A percentile compares a stretch with the other conserved stretches of the same genome.
These are phyloP conservation scores for Boletus speciosus DNA, from an alignment of 768 basidiomycete species.

Conservation along the genomic window DNA sequence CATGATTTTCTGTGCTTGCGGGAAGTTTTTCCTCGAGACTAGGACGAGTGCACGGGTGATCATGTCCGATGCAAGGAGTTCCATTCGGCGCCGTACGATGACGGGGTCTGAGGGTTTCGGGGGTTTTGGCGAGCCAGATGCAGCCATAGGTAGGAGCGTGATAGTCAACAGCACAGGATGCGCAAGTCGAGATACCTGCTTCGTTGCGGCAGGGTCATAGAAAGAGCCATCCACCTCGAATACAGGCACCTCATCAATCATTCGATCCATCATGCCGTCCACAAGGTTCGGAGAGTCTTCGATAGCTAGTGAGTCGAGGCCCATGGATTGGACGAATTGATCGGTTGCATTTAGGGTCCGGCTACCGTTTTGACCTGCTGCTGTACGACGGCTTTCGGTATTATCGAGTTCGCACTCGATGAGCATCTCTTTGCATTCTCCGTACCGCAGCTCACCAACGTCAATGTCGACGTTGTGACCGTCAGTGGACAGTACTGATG, in stretches of 20 bases:
- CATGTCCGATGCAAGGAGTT: conserved; percentile 95
- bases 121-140: conserved; percentile 30
- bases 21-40: conserved; percentile 86
- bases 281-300: conserved; percentile 70
- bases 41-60: conserved; percentile 91
- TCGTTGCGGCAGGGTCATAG: conserved; percentile 83
- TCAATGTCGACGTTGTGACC: conserved; percentile 96
- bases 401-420: conserved; percentile 90
- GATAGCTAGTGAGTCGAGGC: conserved; percentile 69
- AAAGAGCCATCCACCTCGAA: conserved; percentile 95
- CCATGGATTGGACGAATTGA: conserved; percentile 83
- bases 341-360: conserved; percentile 75
- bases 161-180: conserved; percentile 94
- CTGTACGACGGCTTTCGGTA: conserved; percentile 40
- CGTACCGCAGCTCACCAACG: conserved; percentile 88
- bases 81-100: conserved; percentile 93
- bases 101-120: conserved; percentile 70
- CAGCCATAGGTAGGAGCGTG: conserved; percentile 67
- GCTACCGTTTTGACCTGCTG: conserved; percentile 7
- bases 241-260: conserved; percentile 97
- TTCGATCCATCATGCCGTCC: conserved; percentile 91
- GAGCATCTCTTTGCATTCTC: conserved; percentile 97
- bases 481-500: conserved; percentile 83
- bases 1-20: conserved; percentile 88
- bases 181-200: conserved; percentile 83